phyloP scores from a whole-genome alignment of 805 yeast genomes.

The Ascoidea rubescens region DNA sequence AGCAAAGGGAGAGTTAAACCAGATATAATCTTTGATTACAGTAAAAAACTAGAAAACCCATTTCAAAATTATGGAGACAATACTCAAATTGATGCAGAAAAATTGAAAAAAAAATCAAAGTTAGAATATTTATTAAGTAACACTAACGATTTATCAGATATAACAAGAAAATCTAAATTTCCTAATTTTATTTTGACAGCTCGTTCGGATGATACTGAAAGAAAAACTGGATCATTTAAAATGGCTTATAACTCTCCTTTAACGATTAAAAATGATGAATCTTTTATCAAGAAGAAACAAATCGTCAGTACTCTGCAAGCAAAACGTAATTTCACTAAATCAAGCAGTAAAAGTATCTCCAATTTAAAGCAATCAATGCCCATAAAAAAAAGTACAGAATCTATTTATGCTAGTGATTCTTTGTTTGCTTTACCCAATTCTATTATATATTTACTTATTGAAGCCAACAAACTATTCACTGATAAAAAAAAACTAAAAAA shows the following conservation, averaged over 20 bases:
- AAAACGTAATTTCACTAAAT: not conserved
- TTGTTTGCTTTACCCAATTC: slow-evolving; percentile 80
- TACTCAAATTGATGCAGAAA: slow-evolving; percentile 27
- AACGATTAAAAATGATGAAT: not conserved
- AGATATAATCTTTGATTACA: slow-evolving; percentile 3
- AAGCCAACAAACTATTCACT: slow-evolving; percentile 53
- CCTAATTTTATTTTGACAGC: not conserved
- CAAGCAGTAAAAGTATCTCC: not conserved
- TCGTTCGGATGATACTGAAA: not conserved
- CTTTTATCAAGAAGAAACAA: not conserved
- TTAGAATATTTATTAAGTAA: slow-evolving; percentile 19
- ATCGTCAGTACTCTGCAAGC: not conserved
- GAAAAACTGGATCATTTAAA: too few relatives aligned
- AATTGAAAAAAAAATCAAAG: slow-evolving; percentile 32
- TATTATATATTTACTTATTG: slow-evolving; percentile 55
- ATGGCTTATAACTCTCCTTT: too few relatives aligned
- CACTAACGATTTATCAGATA: not conserved
- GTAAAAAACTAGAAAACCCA: slow-evolving; percentile 5
- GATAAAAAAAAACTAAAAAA: slow-evolving; percentile 26
- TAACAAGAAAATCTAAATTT: not conserved
- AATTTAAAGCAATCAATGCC: slow-evolving; percentile 1
- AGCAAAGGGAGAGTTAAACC: slow-evolving; percentile 8
- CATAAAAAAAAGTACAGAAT: not conserved
- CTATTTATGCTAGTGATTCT: slow-evolving; percentile 51
- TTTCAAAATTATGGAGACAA: slow-evolving; percentile 15